Conservation (phyloP, 495 filamentous ascomycete species). For the Podospora conica region DNA sequence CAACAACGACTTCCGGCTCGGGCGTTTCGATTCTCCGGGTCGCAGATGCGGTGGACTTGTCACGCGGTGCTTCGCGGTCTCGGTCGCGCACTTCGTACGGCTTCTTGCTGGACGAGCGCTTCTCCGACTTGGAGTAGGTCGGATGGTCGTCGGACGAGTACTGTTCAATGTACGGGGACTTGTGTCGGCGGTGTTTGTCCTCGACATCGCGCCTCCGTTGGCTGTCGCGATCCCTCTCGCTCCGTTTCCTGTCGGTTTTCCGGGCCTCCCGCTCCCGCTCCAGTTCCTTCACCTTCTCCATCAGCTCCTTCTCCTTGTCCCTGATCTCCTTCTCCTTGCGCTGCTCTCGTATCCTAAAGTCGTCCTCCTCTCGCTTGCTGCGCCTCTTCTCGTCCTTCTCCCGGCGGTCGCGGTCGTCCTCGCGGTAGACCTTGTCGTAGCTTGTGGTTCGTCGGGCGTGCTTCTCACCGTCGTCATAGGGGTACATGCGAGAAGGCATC, state of each 20-base stretch:
- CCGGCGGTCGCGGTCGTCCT: slow-evolving; percentile 37
- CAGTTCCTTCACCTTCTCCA: background rate
- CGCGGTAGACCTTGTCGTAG: slow-evolving; percentile 39
- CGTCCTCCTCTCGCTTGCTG: slow-evolving; percentile 33
- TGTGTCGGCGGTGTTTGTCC: slow-evolving; percentile 30
- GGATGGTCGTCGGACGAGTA: slow-evolving; percentile 30
- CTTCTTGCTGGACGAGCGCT: slow-evolving; percentile 38
- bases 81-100: slow-evolving; percentile 25
- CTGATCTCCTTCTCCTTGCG: slow-evolving; percentile 14
- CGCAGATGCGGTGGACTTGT: slow-evolving; percentile 24
- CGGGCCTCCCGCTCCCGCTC: slow-evolving; percentile 20
- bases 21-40: background rate
- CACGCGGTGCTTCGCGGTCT: slow-evolving; percentile 17
- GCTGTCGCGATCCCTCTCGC: slow-evolving; percentile 29
- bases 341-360: slow-evolving; percentile 21
- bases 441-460: slow-evolving; percentile 37
- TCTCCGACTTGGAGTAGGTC: slow-evolving; percentile 28
- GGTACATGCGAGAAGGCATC: slow-evolving; percentile 21
- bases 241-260: slow-evolving; percentile 18
- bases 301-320: slow-evolving; percentile 13
- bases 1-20: slow-evolving; percentile 12
- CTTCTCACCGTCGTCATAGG: slow-evolving; percentile 30
- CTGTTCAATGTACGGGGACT: slow-evolving; percentile 29
- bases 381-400: slow-evolving; percentile 21
- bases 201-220: slow-evolving; percentile 27